Percentiles rank a stretch among this genome's conserved stretches.
These are phyloP conservation scores for Lomentospora prolificans DNA, from an alignment of 2,329 filamentous ascomycete genomes.

Conservation along the genomic window DNA sequence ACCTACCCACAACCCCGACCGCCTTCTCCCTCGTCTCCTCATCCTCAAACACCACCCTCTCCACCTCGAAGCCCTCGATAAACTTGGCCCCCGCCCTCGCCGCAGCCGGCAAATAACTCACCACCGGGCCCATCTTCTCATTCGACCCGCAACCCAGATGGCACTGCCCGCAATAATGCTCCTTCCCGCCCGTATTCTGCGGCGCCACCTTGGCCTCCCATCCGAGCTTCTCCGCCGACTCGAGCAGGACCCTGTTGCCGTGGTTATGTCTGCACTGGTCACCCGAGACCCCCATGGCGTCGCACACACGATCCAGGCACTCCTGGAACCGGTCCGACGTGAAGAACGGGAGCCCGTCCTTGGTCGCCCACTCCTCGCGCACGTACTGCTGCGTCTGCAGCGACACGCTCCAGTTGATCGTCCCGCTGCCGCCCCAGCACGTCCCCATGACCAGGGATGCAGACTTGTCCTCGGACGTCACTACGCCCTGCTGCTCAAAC, in stretches of 20 bases:
- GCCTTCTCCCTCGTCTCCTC: slow-evolving; percentile 41
- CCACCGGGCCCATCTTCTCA: slow-evolving; percentile 69
- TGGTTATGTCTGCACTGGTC: slow-evolving; percentile 62
- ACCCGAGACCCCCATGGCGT: slow-evolving; percentile 64
- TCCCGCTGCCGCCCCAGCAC: slow-evolving; percentile 78
- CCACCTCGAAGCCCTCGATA: slow-evolving; percentile 70
- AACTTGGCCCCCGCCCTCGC: slow-evolving; percentile 68
- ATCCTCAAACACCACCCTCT: slow-evolving; percentile 59
- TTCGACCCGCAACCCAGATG: slow-evolving; percentile 51
- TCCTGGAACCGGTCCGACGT: slow-evolving; percentile 63
- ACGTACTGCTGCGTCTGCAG: slow-evolving; percentile 64
- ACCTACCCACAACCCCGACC: slow-evolving; percentile 62
- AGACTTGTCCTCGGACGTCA: slow-evolving; percentile 45
- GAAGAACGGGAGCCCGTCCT: slow-evolving; percentile 60
- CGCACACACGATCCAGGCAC: slow-evolving; percentile 70
- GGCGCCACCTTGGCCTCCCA: slow-evolving; percentile 60
- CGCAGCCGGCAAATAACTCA: slow-evolving; percentile 72
- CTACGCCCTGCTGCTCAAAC: slow-evolving; percentile 57
- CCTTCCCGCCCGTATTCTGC: slow-evolving; percentile 66
- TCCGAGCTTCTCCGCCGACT: slow-evolving; percentile 64
- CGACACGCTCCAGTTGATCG: slow-evolving; percentile 71
- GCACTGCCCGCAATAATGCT: slow-evolving; percentile 66
- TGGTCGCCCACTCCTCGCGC: slow-evolving; percentile 68
- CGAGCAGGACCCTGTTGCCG: slow-evolving; percentile 60
- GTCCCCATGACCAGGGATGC: slow-evolving; percentile 57